Evolutionary conservation across 1,139 yeast species (phyloP), one percentile per base, ranked within the genome.

Genomic region (Taphrina confusa): DNA sequence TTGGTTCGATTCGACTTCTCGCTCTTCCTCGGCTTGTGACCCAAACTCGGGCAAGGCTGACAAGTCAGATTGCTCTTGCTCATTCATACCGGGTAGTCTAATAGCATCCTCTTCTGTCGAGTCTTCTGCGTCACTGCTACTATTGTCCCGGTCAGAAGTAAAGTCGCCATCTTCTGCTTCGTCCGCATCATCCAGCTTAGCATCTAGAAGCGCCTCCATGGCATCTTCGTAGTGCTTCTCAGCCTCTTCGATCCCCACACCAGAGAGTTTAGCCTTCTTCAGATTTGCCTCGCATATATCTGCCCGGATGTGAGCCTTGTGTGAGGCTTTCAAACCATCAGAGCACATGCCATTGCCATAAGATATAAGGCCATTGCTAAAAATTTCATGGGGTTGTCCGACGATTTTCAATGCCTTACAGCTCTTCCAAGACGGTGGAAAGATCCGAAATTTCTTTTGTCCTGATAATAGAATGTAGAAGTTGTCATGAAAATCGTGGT

Each of bases 401-500:
- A 49, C 28, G 5, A 56, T n/a, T 8, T 56, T n/a, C 20, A 54
- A 51, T 4, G 23, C 30, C 23, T 42, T 39, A 33, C 42, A 40
- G 16, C 16, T 22, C 18, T 46, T 39, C 30, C 31, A 18, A 20
- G 57, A 33, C 18, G 62, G 61, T 9, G 57, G 34, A 27, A 56
- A 49, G 22, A 60, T 42, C 9, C 51, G 40, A 22, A 60, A 60
- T 22, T 39, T 28, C 37, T 60, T 60, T 33, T 47, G 25, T 11
- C 62, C 62, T 18, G 50, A n/a, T 8, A 60, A 18, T 16, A 60
- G 40, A 18, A 46, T 30, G 51, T 60, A 60, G 14, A 60, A 47
- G 57, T 60, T 60, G 28, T 60, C 62, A 33, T 60, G 62, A 28
- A 47, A 56, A 30, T 60, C 62, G 37, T 60, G 62, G 49, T 60